Evolutionary conservation across 768 basidiomycete species (phyloP).

Genomic region (Tricholomella constricta): DNA sequence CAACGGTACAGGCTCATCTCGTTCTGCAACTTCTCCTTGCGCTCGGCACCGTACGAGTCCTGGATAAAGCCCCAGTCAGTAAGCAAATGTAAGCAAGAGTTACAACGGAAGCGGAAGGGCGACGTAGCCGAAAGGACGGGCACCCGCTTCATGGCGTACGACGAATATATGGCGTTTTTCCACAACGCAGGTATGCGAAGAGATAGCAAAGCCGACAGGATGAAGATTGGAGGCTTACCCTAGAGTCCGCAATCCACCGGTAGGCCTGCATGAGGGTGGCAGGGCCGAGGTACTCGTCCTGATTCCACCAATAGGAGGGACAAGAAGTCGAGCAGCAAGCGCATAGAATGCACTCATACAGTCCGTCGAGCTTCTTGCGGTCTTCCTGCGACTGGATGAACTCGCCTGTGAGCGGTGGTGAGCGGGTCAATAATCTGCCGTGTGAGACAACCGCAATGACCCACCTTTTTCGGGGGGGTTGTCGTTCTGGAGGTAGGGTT

Average conservation of each 20-base stretch:
- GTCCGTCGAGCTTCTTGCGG: constrained; percentile 91
- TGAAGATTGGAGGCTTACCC: constrained; percentile 50
- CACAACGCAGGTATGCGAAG: neutral
- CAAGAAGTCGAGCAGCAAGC: constrained; percentile 98
- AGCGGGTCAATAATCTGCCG: neutral
- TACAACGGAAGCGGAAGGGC: neutral
- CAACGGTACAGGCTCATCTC: constrained; percentile 96
- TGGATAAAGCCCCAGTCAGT: too few relatives aligned
- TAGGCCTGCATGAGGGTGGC: constrained; percentile 97
- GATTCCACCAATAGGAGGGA: constrained; percentile 99
- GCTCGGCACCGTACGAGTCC: constrained; percentile 77
- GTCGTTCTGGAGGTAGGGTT: constrained; percentile 94
- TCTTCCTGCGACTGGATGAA: constrained; percentile 90
- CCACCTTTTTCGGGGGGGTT: constrained; percentile 74
- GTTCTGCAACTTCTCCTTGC: constrained; percentile 94
- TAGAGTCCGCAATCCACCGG: constrained; percentile 96
- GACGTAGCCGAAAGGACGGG: too few relatives aligned
- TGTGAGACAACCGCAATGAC: constrained; percentile 1
- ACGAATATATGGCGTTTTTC: neutral
- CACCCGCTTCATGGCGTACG: too few relatives aligned
- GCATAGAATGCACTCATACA: constrained; percentile 98
- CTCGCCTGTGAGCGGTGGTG: constrained; percentile 48
- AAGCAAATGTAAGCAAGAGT: too few relatives aligned
- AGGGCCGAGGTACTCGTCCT: constrained; percentile 96
- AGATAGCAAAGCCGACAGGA: neutral